Evolutionary conservation across 2,329 filamentous ascomycete species (phyloP).

Genomic region (Fusarium buxicola): DNA sequence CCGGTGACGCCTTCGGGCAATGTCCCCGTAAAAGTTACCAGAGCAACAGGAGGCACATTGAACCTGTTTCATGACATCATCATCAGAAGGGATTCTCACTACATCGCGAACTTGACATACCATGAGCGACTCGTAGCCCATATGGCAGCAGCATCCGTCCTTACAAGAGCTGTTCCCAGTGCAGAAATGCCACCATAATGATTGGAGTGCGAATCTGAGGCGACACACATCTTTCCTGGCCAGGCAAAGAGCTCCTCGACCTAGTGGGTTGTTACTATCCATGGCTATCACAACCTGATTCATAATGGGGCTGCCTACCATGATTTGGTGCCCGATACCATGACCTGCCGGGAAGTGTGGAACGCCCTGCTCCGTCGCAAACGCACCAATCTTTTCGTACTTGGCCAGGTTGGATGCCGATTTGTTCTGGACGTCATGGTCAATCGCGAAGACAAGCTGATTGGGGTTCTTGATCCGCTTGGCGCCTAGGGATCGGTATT

Average conservation of each 20-base stretch:
- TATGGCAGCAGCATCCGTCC: conserved; percentile 85
- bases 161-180: conserved; percentile 81
- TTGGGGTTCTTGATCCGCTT: conserved; percentile 73
- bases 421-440: conserved; percentile 86
- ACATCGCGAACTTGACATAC: no score
- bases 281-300: conserved; percentile 9
- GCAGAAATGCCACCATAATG: conserved; percentile 84
- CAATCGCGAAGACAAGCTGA: conserved; percentile 86
- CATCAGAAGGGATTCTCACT: no score
- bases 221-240: conserved; percentile 85
- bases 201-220: conserved; percentile 80
- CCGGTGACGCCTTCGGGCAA: conserved; percentile 79
- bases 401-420: conserved; percentile 82
- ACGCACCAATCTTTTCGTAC: conserved; percentile 82
- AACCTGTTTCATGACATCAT: no score
- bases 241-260: conserved; percentile 73
- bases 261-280: no score
- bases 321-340: conserved; percentile 89
- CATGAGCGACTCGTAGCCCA: conserved; percentile 83
- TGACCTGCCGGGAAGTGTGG: conserved; percentile 80
- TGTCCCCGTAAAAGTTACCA: conserved; percentile 78
- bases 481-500: conserved; percentile 82
- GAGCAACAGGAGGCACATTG: conserved; percentile 84
- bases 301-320: conserved; percentile 49
- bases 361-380: conserved; percentile 81